Percentiles rank a stretch among this genome's conserved stretches.
Evolutionary conservation across 176 grass and related monocot genomes (phyloP).

Genomic region (Musa schizocarpa): DNA sequence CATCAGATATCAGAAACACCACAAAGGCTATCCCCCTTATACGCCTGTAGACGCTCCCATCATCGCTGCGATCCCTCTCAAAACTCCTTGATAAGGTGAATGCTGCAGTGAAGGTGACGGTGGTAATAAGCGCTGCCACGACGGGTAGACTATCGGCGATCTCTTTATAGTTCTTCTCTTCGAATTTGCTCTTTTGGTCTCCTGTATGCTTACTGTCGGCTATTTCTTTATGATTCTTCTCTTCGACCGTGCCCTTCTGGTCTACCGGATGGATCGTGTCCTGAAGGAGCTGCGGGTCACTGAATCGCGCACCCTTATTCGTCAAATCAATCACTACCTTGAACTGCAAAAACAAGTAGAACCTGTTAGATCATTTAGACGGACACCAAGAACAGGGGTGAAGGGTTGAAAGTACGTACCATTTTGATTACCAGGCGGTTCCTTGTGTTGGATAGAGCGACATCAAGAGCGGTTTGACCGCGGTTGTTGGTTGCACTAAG

Average conservation of each 20-base stretch:
- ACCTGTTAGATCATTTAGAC: neutral
- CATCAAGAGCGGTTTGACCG: neutral
- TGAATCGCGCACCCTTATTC: too few relatives aligned
- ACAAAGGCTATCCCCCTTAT: neutral
- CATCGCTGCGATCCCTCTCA: neutral
- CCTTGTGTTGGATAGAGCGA: neutral
- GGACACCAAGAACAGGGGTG: neutral
- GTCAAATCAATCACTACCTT: too few relatives aligned
- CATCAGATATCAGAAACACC: slow-evolving; percentile 9
- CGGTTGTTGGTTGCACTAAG: neutral
- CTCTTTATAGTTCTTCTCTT: neutral
- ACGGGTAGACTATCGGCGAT: neutral
- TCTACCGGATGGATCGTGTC: too few relatives aligned
- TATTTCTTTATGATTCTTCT: too few relatives aligned
- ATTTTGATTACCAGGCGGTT: neutral
- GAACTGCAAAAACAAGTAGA: neutral
- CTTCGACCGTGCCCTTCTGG: too few relatives aligned
- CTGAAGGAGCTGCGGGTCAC: too few relatives aligned
- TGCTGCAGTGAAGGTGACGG: slow-evolving; percentile 26
- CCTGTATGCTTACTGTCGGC: neutral
- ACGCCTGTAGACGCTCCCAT: neutral
- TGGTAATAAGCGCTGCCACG: slow-evolving; percentile 12
- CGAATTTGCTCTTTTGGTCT: neutral
- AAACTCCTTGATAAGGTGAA: slow-evolving; percentile 19
- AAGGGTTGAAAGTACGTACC: neutral